phyloP scores from a whole-genome alignment of 306 rosid genomes.

The Medicago arabica region DNA sequence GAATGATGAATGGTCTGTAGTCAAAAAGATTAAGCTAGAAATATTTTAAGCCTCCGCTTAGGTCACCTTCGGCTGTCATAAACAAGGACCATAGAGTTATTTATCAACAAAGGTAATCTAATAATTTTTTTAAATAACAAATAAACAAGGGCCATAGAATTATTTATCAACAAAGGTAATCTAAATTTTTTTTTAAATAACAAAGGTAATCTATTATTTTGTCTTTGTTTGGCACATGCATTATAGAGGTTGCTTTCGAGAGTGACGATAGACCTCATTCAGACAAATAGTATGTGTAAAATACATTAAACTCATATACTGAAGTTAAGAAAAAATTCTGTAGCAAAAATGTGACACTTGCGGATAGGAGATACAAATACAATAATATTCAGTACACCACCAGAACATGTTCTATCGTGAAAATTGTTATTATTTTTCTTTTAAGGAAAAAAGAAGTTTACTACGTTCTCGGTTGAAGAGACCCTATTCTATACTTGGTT shows the following conservation, averaged over 20 bases:
- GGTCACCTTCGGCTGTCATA: slow-evolving; percentile 8
- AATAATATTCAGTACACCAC: background rate
- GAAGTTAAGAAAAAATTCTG: background rate
- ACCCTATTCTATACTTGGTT: no score
- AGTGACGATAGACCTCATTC: background rate
- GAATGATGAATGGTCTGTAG: background rate
- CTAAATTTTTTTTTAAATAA: no score
- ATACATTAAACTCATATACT: background rate
- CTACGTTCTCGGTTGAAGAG: no score
- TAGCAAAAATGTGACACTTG: background rate
- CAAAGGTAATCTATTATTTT: background rate
- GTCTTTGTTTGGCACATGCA: background rate
- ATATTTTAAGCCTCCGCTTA: background rate
- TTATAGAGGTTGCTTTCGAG: background rate
- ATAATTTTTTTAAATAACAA: no score
- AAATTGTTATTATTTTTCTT: no score
- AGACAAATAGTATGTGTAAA: background rate
- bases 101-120: background rate
- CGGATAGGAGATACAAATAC: background rate
- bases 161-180: background rate
- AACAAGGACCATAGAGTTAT: background rate
- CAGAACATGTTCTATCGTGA: background rate
- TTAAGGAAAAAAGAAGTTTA: no score
- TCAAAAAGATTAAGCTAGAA: slow-evolving; percentile 1
- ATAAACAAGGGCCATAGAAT: background rate